phyloP scores from a whole-genome alignment of 306 rosid genomes.

The Potentilla sterilis region DNA sequence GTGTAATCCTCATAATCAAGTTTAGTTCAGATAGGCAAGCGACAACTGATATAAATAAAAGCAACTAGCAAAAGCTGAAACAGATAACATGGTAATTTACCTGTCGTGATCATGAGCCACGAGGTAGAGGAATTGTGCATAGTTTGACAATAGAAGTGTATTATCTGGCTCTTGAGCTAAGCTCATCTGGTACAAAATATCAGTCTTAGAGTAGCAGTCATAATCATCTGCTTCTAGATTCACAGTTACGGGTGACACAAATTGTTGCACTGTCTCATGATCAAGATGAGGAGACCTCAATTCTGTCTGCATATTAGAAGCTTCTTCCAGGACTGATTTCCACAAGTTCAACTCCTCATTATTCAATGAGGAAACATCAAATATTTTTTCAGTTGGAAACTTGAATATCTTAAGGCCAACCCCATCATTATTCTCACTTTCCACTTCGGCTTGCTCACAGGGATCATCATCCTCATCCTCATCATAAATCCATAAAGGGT shows the following conservation, averaged over 20 bases:
- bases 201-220: slow-evolving; percentile 52
- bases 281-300: slow-evolving; percentile 39
- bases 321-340: slow-evolving; percentile 59
- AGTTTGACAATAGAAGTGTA: slow-evolving; percentile 77
- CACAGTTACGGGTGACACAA: slow-evolving; percentile 53
- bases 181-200: slow-evolving; percentile 47
- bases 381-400: slow-evolving; percentile 9
- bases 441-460: slow-evolving; percentile 1
- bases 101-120: slow-evolving; percentile 55
- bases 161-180: slow-evolving; percentile 42
- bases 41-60: background rate
- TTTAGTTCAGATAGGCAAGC: background rate
- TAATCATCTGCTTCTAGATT: slow-evolving; percentile 56
- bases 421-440: slow-evolving; percentile 20
- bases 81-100: slow-evolving; percentile 31
- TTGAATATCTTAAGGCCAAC: background rate
- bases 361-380: slow-evolving; percentile 4
- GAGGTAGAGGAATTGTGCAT: slow-evolving; percentile 75
- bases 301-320: slow-evolving; percentile 41
- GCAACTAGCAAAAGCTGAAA: background rate
- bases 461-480: background rate
- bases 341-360: slow-evolving; percentile 40
- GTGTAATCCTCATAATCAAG: background rate
- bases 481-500: background rate
- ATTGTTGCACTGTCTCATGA: slow-evolving; percentile 27